phyloP scores from a whole-genome alignment of 805 yeast genomes.

The Suhomyces vadensis region DNA sequence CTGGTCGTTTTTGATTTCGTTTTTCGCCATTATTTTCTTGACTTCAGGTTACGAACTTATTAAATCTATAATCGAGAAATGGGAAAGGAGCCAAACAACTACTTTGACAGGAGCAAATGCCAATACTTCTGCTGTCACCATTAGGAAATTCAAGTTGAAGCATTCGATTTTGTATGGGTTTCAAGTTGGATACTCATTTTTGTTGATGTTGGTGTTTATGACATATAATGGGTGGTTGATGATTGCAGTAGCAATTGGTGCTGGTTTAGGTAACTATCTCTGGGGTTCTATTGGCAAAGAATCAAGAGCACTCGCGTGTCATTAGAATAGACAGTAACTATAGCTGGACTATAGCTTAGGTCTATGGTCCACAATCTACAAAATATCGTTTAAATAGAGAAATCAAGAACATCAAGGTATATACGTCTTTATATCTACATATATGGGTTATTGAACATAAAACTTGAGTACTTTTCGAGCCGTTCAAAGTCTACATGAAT shows the following conservation, averaged over 20 bases:
- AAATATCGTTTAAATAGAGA: too few relatives aligned
- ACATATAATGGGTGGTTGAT: slow-evolving; percentile 85
- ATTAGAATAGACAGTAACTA: slow-evolving; percentile 17
- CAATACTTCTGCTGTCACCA: slow-evolving; percentile 4
- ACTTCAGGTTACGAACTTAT: slow-evolving; percentile 64
- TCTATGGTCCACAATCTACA: too few relatives aligned
- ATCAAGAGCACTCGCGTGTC: slow-evolving; percentile 34
- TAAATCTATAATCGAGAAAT: slow-evolving; percentile 28
- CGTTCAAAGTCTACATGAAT: too few relatives aligned
- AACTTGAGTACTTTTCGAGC: too few relatives aligned
- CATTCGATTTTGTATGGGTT: slow-evolving; percentile 55
- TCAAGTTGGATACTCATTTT: slow-evolving; percentile 69
- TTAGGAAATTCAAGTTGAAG: slow-evolving; percentile 23
- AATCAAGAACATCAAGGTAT: too few relatives aligned
- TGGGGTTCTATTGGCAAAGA: slow-evolving; percentile 47
- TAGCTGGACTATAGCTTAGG: too few relatives aligned
- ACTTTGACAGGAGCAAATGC: slow-evolving; percentile 12
- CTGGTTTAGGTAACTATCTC: slow-evolving; percentile 62
- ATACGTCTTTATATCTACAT: too few relatives aligned
- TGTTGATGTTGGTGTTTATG: slow-evolving; percentile 82
- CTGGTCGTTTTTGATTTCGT: slow-evolving; percentile 51
- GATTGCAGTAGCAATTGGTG: slow-evolving; percentile 72
- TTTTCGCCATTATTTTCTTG: slow-evolving; percentile 48
- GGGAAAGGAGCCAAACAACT: slow-evolving; percentile 24
- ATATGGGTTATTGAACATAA: too few relatives aligned